These are phyloP conservation scores for Mycena polygramma DNA, from an alignment of 768 basidiomycete genomes.

Conservation along the genomic window DNA sequence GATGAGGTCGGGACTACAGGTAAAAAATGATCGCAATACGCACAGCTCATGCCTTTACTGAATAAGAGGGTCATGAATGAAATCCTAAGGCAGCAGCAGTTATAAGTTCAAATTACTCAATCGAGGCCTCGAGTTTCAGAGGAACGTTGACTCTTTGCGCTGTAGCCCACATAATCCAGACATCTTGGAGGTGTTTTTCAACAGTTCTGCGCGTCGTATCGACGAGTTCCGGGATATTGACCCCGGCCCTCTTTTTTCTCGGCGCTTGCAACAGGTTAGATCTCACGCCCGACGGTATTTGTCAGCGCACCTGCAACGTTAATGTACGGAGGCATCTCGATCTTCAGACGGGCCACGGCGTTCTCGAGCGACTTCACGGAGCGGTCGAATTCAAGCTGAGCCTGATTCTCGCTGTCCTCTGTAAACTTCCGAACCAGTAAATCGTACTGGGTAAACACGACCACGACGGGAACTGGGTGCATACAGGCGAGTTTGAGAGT, in stretches of 20 bases:
- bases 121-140: slow-evolving; percentile 12
- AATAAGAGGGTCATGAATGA: no score
- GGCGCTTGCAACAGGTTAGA: not conserved
- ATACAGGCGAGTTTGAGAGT: no score
- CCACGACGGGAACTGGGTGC: slow-evolving; percentile 5
- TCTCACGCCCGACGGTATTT: no score
- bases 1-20: not conserved
- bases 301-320: not conserved
- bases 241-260: not conserved
- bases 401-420: not conserved
- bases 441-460: slow-evolving; percentile 22
- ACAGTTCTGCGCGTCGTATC: not conserved
- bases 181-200: slow-evolving; percentile 4
- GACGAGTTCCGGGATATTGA: not conserved
- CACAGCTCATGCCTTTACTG: slow-evolving; percentile 20
- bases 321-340: not conserved
- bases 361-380: not conserved
- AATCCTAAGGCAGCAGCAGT: no score
- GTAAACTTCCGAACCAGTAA: not conserved
- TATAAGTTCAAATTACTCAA: slow-evolving; percentile 14
- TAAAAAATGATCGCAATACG: not conserved
- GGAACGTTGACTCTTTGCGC: slow-evolving; percentile 6
- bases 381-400: slow-evolving; percentile 3
- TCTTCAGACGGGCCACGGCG: not conserved
- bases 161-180: slow-evolving; percentile 7